Conservation (phyloP, 2,329 filamentous ascomycete genomes). For the Aspergillus nomiae region DNA sequence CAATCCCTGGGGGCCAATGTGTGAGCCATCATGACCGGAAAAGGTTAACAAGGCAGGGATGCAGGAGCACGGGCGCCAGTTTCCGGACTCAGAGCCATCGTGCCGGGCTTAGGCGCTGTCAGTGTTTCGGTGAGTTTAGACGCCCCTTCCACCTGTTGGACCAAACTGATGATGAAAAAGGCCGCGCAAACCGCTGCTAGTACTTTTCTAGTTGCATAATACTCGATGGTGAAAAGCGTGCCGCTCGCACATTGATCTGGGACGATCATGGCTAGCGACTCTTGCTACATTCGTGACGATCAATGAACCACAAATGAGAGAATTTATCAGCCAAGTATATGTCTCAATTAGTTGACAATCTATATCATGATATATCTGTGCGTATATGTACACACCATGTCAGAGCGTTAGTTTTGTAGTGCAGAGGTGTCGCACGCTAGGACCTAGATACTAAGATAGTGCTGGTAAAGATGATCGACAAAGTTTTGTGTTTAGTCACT, state of each 20-base stretch:
- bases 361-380: too few relatives aligned
- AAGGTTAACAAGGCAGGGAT: not conserved
- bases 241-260: not conserved
- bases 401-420: not conserved
- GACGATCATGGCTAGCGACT: not conserved
- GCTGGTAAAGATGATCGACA: not conserved
- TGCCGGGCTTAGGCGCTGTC: not conserved
- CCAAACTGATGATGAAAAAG: not conserved
- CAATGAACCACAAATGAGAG: too few relatives aligned
- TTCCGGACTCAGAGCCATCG: not conserved
- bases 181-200: not conserved
- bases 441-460: not conserved
- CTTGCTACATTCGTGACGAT: too few relatives aligned
- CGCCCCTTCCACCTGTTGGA: not conserved
- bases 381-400: not conserved
- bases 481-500: not conserved
- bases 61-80: conserved; percentile 5
- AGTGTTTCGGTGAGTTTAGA: not conserved
- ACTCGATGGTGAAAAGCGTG: not conserved
- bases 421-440: not conserved
- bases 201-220: not conserved
- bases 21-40: not conserved
- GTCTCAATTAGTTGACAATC: too few relatives aligned
- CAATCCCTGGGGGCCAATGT: not conserved
- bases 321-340: too few relatives aligned